Evolutionary conservation across 2,329 filamentous ascomycete genomes (phyloP), one percentile per base, ranked within the genome.

Genomic region (Celoporthe dispersa): DNA sequence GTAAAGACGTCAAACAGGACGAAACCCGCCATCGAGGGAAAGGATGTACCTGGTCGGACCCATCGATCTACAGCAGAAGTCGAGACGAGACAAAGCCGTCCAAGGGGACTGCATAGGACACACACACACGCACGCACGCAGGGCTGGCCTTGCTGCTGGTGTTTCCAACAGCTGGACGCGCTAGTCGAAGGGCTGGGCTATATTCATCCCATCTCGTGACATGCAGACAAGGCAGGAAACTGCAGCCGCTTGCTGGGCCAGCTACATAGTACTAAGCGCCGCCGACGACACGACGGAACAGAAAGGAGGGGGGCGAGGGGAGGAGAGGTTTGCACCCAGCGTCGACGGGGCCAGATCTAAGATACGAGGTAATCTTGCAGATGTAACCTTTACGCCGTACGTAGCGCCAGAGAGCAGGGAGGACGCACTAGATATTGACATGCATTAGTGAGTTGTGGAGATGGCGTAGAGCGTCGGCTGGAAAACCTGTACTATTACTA

Each of bases 11-110:
- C 68, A 70, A 70, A 70, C 68, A 28, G 44, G 41, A 53, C 66
- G 59, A 66, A 70, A 70, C 66, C 55, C 63, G 68, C 37, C 59
- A 37, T 67, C n/a, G 44, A 35, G 44, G 39, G 44, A 16, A 62
- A 44, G 64, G 64, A 25, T 63, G 37, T 35, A 22, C 68, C 55
- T 67, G 57, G 63, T 64, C 64, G 68, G 68, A 62, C 44, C 68
- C 64, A 70, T 51, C 28, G 57, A 70, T 67, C 44, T 44, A 59
- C 64, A 48, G 22, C 59, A 48, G 22, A 64, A 70, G 68, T 70
- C 68, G 59, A 70, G 68, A 70, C 68, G 68, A 70, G 68, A 70
- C 68, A 70, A 59, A 60, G 68, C 41, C 44, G 68, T 37, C 67
- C 64, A 67, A 48, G 64, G 8, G 59, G 48, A 67, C 44, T 53